phyloP scores from a whole-genome alignment of 2,329 filamentous ascomycete species.

The Monosporascus sp. region DNA sequence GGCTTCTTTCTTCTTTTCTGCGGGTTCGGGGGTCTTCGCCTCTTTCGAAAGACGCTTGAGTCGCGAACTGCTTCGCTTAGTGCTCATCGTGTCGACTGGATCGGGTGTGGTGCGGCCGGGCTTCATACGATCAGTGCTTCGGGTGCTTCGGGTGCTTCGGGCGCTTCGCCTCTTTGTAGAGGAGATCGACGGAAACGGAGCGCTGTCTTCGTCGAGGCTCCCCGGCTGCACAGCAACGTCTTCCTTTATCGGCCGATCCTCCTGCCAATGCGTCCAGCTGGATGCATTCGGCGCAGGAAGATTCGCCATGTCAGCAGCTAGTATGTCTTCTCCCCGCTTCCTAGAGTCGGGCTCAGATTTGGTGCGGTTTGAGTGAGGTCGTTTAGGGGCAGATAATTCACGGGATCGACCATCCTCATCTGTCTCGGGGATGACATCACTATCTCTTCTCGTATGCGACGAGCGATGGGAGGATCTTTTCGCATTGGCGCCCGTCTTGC shows the following conservation, averaged over 20 bases:
- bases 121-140: slow-evolving; percentile 38
- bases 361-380: slow-evolving; percentile 18
- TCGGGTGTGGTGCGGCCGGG: slow-evolving; percentile 48
- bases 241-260: slow-evolving; percentile 17
- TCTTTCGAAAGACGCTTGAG: slow-evolving; percentile 52
- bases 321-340: slow-evolving; percentile 21
- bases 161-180: slow-evolving; percentile 54
- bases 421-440: slow-evolving; percentile 40
- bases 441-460: slow-evolving; percentile 45
- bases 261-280: slow-evolving; percentile 15
- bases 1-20: slow-evolving; percentile 19
- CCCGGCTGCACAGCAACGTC: slow-evolving; percentile 16
- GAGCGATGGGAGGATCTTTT: slow-evolving; percentile 49
- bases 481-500: slow-evolving; percentile 47
- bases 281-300: slow-evolving; percentile 16
- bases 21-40: slow-evolving; percentile 30
- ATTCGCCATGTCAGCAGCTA: slow-evolving; percentile 25
- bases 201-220: slow-evolving; percentile 51
- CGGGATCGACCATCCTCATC: slow-evolving; percentile 27
- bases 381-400: slow-evolving; percentile 12
- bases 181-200: slow-evolving; percentile 63
- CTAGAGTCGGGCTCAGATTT: slow-evolving; percentile 16
- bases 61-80: slow-evolving; percentile 53
- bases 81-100: slow-evolving; percentile 35
- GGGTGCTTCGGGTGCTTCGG: too few species aligned